A percentile compares a stretch with the other conserved stretches of the same genome.
phyloP scores from a whole-genome alignment of 805 yeast genomes.

The Citeromyces matritensis region DNA sequence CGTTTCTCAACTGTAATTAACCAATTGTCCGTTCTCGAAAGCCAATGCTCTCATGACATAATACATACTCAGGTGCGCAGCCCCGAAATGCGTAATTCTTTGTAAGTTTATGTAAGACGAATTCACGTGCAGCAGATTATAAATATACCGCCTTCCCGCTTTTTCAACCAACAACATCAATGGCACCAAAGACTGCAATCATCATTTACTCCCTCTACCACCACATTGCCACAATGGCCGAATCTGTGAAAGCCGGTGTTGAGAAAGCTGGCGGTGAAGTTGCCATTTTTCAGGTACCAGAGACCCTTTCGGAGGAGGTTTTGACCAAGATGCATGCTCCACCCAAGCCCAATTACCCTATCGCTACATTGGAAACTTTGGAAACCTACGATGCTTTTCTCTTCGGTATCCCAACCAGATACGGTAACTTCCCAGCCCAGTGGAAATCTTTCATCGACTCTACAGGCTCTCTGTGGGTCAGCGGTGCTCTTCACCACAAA shows the following conservation, averaged over 20 bases:
- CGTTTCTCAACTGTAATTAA: no score
- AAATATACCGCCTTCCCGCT: no score
- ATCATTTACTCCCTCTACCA: slow-evolving; percentile 67
- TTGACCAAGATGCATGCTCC: slow-evolving; percentile 47
- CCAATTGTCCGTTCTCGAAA: no score
- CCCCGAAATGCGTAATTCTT: no score
- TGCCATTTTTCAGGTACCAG: slow-evolving; percentile 61
- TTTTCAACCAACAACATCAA: not conserved
- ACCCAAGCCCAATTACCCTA: slow-evolving; percentile 45
- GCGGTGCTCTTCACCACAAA: slow-evolving; percentile 60
- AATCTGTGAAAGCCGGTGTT: slow-evolving; percentile 52
- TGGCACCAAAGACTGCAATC: slow-evolving; percentile 14
- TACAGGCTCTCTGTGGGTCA: slow-evolving; percentile 71
- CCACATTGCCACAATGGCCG: slow-evolving; percentile 58
- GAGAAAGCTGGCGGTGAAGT: slow-evolving; percentile 55
- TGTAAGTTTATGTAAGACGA: no score
- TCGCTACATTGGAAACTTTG: slow-evolving; percentile 45
- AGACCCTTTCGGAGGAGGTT: slow-evolving; percentile 51
- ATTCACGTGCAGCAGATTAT: no score
- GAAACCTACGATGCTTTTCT: slow-evolving; percentile 62
- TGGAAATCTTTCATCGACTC: slow-evolving; percentile 63
- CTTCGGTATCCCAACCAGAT: slow-evolving; percentile 81
- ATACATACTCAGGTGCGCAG: no score
- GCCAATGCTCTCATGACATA: no score
- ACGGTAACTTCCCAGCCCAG: slow-evolving; percentile 71